Evolutionary conservation across 2,329 filamentous ascomycete genomes (phyloP), one percentile per base, ranked within the genome.

Genomic region (Amesomyces nigricolor): DNA sequence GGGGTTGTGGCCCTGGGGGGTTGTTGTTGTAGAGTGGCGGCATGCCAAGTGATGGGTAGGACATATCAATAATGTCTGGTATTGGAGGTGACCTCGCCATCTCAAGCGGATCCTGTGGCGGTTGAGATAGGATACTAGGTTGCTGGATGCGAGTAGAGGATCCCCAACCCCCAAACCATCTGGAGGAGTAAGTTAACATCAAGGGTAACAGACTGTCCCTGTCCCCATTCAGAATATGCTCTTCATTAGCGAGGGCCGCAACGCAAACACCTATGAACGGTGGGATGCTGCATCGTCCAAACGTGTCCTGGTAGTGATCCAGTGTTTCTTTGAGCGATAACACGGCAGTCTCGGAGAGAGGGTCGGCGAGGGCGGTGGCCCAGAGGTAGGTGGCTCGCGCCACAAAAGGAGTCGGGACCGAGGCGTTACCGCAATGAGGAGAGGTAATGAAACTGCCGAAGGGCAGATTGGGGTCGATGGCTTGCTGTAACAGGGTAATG

Each of bases 381-480:
- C 65, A 67, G 5, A 67, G 54, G 32, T 65, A 67, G 2, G 63
- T 29, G 13, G 62, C 58, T 35, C 63, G 61, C 5, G 63, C 44
- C 2, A 67, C 47, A 37, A 65, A 67, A 11, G 64, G 61, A 1
- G 65, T 65, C n/a, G 65, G 65, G 17, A 65, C 61, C 16, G 59
- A 57, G 26, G 61, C 56, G 1, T 58, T 57, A 13, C 53, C 59
- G 22, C 58, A 59, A 4, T 53, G 54, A 8, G 56, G 43, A 3
- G 64, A 60, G 3, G 56, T 37, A 11, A 63, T 50, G 22, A 66
- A 66, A 37, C 22, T 51, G n/a, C 61, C 53, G 42, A 67, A 65
- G 7, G 62, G 65, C 9, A 62, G 54, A 29, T 57, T 54, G 32
- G 54, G 47, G 37, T 61, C 48, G 53, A 64, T 50, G 17, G 59